Conservation (phyloP, 768 basidiomycete genomes). For the Sporobolomyces pararoseus region DNA sequence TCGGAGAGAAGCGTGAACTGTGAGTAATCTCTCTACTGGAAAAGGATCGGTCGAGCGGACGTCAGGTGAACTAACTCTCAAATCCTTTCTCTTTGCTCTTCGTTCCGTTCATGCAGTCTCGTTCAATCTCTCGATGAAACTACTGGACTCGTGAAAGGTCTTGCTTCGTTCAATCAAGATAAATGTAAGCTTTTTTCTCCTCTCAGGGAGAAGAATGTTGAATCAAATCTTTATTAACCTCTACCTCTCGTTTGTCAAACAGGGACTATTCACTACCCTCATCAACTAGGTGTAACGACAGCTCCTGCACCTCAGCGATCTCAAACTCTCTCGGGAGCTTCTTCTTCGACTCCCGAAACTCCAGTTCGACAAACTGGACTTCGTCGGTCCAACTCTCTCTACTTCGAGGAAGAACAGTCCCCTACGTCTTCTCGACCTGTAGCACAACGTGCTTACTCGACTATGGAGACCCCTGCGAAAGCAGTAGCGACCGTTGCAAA, state of each 20-base stretch:
- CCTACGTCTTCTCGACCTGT: neutral
- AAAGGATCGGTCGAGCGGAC: neutral
- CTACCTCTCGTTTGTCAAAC: neutral
- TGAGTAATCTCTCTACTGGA: neutral
- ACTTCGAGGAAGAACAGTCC: neutral
- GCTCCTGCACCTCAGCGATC: slow-evolving; percentile 1
- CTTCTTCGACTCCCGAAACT: neutral
- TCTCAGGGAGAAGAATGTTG: neutral
- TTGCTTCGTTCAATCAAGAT: slow-evolving; percentile 39
- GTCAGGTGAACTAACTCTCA: neutral
- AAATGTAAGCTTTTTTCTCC: slow-evolving; percentile 32
- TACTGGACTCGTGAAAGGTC: slow-evolving; percentile 30
- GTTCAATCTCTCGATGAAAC: slow-evolving; percentile 24
- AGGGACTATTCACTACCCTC: slow-evolving; percentile 44
- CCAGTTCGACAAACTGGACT: neutral
- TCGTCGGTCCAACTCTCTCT: slow-evolving; percentile 27
- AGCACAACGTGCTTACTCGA: slow-evolving; percentile 22
- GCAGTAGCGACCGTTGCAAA: slow-evolving; percentile 38
- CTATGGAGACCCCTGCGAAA: slow-evolving; percentile 6
- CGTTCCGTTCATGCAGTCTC: slow-evolving; percentile 5
- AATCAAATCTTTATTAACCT: neutral
- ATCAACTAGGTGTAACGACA: slow-evolving; percentile 32
- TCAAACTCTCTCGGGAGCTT: neutral
- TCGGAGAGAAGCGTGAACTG: slow-evolving; percentile 30
- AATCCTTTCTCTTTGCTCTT: neutral